These are phyloP conservation scores for Lasiosphaeria miniovina DNA, from an alignment of 495 filamentous ascomycete genomes.

Conservation along the genomic window DNA sequence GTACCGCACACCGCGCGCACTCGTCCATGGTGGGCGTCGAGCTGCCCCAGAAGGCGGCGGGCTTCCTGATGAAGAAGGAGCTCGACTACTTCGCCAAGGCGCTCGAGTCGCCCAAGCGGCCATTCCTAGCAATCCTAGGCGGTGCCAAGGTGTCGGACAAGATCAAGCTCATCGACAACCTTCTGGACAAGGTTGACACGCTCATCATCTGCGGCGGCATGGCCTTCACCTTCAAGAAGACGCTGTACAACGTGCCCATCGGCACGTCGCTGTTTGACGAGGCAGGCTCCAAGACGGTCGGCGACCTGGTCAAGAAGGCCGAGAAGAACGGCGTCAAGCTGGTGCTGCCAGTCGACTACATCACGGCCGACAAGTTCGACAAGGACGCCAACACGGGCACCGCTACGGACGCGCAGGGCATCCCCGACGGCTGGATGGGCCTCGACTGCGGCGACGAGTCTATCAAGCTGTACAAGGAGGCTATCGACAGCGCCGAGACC, in stretches of 20 bases:
- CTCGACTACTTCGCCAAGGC: conserved; percentile 99
- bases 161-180: conserved; percentile 98
- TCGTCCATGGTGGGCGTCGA: conserved; percentile 98
- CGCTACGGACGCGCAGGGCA: conserved; percentile 83
- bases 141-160: conserved; percentile 99
- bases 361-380: conserved; percentile 93
- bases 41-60: conserved; percentile 91
- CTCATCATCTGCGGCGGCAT: conserved; percentile 97
- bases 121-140: conserved; percentile 98
- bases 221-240: conserved; percentile 99
- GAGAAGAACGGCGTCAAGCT: conserved; percentile 94
- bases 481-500: conserved; percentile 85
- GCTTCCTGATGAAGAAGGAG: conserved; percentile 99
- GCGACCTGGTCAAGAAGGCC: conserved; percentile 85
- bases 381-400: conserved; percentile 76
- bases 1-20: conserved; percentile 95
- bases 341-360: conserved; percentile 89
- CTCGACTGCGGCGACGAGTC: conserved; percentile 90
- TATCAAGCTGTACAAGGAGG: conserved; percentile 76
- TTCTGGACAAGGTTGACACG: conserved; percentile 93
- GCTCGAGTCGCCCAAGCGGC: conserved; percentile 85
- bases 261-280: conserved; percentile 93
- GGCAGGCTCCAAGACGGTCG: conserved; percentile 88
- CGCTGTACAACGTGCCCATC: conserved; percentile 82
- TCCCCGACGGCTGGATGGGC: conserved; percentile 96